phyloP scores from a whole-genome alignment of 495 filamentous ascomycete species.

The Neurospora pannonica region DNA sequence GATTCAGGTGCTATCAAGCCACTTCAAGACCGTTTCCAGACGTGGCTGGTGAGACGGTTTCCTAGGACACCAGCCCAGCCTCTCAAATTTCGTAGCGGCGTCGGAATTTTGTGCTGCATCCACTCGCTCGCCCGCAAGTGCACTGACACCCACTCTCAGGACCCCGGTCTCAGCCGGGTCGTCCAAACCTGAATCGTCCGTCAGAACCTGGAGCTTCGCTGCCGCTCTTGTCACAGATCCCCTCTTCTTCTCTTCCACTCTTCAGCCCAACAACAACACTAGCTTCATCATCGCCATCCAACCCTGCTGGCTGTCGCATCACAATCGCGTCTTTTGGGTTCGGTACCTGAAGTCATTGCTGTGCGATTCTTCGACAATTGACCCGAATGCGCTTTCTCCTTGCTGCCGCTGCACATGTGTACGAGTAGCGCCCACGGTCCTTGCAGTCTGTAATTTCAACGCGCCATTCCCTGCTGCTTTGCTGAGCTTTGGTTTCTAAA shows the following conservation, averaged over 20 bases:
- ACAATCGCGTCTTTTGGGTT: not conserved
- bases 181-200: not conserved
- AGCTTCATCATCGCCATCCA: conserved; percentile 12
- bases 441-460: conserved; percentile 1
- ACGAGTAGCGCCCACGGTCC: not conserved
- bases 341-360: conserved; percentile 2
- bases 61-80: conserved; percentile 15
- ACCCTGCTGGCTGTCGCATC: conserved; percentile 14
- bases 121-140: not conserved
- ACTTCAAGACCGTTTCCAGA: not conserved
- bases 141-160: conserved; percentile 5
- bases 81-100: conserved; percentile 21
- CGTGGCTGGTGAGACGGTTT: conserved; percentile 17
- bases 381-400: conserved; percentile 3
- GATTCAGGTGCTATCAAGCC: not conserved
- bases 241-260: conserved; percentile 7
- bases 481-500: conserved; percentile 8
- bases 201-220: not conserved
- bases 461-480: conserved; percentile 15
- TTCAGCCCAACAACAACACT: conserved; percentile 4
- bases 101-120: not conserved
- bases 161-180: not conserved
- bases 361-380: not conserved
- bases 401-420: conserved; percentile 6
- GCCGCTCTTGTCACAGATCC: not conserved